Percentiles rank a stretch among this genome's conserved stretches.
phyloP scores from a whole-genome alignment of 495 filamentous ascomycete species.

The Aspergillus ellipticus region DNA sequence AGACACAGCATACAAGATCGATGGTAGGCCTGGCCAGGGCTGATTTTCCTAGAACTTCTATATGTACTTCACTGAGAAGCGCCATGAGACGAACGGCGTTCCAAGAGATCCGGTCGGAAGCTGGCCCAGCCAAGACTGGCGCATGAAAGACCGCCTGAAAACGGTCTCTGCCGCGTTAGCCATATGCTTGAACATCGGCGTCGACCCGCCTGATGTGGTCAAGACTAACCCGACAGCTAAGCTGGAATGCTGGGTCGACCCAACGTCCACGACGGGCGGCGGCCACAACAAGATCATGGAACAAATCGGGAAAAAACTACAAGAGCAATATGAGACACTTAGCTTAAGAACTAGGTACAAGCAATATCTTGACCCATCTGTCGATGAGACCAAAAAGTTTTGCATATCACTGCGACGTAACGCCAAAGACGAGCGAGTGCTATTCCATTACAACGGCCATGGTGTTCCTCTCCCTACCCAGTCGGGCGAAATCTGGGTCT shows the following conservation, averaged over 20 bases:
- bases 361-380: constrained; percentile 90
- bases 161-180: constrained; percentile 93
- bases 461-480: constrained; percentile 95
- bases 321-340: constrained; percentile 91
- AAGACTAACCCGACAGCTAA: constrained; percentile 91
- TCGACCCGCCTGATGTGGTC: constrained; percentile 93
- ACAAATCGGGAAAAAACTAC: constrained; percentile 90
- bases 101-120: constrained; percentile 62
- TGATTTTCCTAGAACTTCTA: constrained; percentile 60
- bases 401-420: constrained; percentile 83
- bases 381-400: constrained; percentile 95
- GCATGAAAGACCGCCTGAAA: constrained; percentile 93
- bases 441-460: constrained; percentile 98
- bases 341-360: constrained; percentile 94
- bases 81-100: constrained; percentile 93
- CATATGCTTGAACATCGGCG: constrained; percentile 94
- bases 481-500: constrained; percentile 98
- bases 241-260: constrained; percentile 96
- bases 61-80: constrained; percentile 98
- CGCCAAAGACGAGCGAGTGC: constrained; percentile 89
- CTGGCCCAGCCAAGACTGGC: constrained; percentile 82
- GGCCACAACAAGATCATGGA: constrained; percentile 83
- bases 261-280: constrained; percentile 60
- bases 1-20: neutral
- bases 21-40: neutral